phyloP scores from a whole-genome alignment of 805 yeast species.

The Candida anglica region DNA sequence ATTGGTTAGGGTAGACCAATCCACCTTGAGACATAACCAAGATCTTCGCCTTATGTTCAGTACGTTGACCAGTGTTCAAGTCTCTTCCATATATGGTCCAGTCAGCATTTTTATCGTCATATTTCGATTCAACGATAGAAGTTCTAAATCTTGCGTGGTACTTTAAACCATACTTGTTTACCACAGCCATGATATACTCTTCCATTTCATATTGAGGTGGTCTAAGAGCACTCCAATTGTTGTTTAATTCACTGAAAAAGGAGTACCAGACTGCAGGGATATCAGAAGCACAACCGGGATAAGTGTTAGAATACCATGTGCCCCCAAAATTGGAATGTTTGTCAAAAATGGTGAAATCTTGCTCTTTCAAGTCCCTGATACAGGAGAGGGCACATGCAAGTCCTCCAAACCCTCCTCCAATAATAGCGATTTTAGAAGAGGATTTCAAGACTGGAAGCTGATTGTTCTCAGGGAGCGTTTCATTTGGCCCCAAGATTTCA shows the following conservation, averaged over 20 bases:
- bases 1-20: slow-evolving; percentile 31
- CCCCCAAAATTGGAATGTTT: slow-evolving; percentile 39
- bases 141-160: slow-evolving; percentile 19
- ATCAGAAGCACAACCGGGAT: slow-evolving; percentile 44
- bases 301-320: slow-evolving; percentile 43
- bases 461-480: slow-evolving; percentile 10
- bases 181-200: slow-evolving; percentile 34
- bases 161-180: slow-evolving; percentile 20
- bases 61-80: slow-evolving; percentile 24
- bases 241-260: slow-evolving; percentile 27
- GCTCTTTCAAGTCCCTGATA: slow-evolving; percentile 19
- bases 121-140: slow-evolving; percentile 15
- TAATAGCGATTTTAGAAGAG: slow-evolving; percentile 27
- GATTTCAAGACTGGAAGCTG: slow-evolving; percentile 17
- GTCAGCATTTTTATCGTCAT: slow-evolving; percentile 17
- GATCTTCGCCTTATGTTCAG: slow-evolving; percentile 24
- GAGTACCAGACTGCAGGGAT: slow-evolving; percentile 42
- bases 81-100: slow-evolving; percentile 28
- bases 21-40: slow-evolving; percentile 30
- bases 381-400: slow-evolving; percentile 27
- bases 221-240: slow-evolving; percentile 32
- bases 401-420: slow-evolving; percentile 42
- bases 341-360: slow-evolving; percentile 33
- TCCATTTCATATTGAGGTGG: slow-evolving; percentile 42
- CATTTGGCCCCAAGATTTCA: slow-evolving; percentile 19